phyloP scores from a whole-genome alignment of 2,329 filamentous ascomycete genomes.

The Akanthomyces muscarius region DNA sequence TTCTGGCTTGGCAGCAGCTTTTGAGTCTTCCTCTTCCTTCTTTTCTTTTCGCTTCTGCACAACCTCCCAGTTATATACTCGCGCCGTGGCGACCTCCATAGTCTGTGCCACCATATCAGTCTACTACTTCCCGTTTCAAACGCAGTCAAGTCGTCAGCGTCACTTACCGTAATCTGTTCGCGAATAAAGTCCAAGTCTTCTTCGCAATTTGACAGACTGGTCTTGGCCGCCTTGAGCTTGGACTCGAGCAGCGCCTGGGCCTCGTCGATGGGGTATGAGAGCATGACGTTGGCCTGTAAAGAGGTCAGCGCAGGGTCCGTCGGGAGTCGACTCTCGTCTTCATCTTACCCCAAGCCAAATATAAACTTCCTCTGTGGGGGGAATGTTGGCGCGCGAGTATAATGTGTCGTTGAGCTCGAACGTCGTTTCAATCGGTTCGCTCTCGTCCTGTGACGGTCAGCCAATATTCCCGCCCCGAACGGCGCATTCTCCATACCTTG shows the following conservation, averaged over 20 bases:
- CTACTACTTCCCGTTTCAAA: not conserved
- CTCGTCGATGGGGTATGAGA: conserved; percentile 87
- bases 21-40: conserved; percentile 51
- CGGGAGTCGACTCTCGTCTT: not conserved
- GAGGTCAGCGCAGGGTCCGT: conserved; percentile 23
- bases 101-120: conserved; percentile 51
- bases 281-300: conserved; percentile 85
- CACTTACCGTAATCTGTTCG: conserved; percentile 84
- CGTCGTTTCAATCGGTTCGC: conserved; percentile 78
- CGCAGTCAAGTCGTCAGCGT: not conserved
- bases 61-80: conserved; percentile 99
- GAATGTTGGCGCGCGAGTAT: conserved; percentile 80
- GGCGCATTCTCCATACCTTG: conserved; percentile 47
- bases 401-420: conserved; percentile 97
- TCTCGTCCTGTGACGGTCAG: conserved; percentile 39
- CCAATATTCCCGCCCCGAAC: not conserved
- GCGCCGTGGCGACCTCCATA: conserved; percentile 90
- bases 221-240: conserved; percentile 75
- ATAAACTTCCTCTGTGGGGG: conserved; percentile 85
- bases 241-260: conserved; percentile 72
- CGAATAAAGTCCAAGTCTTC: conserved; percentile 94
- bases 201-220: conserved; percentile 80
- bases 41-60: conserved; percentile 93
- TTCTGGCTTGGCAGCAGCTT: conserved; percentile 36
- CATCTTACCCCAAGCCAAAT: conserved; percentile 82